Percentiles rank a stretch among this genome's conserved stretches.
These are phyloP conservation scores for Gonium pectorale DNA, from an alignment of 139 green algal genomes.

Conservation along the genomic window DNA sequence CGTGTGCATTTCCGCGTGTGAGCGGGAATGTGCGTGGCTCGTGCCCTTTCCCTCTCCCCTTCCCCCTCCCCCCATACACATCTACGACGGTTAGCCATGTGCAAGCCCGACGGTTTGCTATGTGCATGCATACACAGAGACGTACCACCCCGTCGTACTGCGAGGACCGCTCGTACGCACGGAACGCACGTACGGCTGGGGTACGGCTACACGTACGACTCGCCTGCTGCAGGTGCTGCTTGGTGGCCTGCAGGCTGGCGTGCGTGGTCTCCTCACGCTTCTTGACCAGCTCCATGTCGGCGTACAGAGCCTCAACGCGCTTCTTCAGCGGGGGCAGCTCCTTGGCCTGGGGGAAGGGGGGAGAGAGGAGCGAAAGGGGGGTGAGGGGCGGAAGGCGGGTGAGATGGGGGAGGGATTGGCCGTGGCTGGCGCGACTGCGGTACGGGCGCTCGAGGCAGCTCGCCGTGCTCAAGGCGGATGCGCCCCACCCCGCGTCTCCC, in stretches of 20 bases:
- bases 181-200: too few relatives aligned
- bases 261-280: conserved; percentile 8
- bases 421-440: not conserved
- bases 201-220: too few relatives aligned
- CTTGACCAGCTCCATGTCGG: not conserved
- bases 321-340: conserved; percentile 38
- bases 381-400: not conserved
- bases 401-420: not conserved
- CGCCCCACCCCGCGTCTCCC: not conserved
- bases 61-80: not conserved
- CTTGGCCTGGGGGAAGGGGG: not conserved
- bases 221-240: conserved; percentile 4
- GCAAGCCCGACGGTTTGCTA: not conserved
- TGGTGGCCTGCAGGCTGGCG: not conserved
- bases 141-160: too few relatives aligned
- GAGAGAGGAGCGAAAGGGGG: not conserved
- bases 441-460: too few relatives aligned
- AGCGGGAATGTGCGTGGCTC: not conserved
- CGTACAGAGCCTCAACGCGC: conserved; percentile 21
- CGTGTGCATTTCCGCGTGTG: not conserved
- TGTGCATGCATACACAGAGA: too few relatives aligned
- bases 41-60: not conserved
- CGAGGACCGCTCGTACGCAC: too few relatives aligned
- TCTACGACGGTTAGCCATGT: not conserved
- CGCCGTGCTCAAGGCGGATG: not conserved